These are phyloP conservation scores for Trypanosoma brucei DNA, from an alignment of 208 protist genomes.

Conservation along the genomic window DNA sequence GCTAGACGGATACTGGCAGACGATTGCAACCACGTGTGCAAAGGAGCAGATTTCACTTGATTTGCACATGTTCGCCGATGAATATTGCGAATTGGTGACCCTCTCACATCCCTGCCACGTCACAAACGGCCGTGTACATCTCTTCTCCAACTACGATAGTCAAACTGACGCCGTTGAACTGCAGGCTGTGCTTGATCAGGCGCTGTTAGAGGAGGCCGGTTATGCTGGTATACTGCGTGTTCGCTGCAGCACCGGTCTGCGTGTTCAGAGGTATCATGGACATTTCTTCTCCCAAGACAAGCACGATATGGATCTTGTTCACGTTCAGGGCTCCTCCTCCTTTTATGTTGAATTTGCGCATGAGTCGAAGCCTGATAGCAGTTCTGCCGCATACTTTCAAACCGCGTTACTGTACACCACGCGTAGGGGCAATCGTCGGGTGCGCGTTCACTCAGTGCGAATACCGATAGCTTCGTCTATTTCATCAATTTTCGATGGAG, in stretches of 20 bases:
- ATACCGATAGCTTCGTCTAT: conserved; percentile 50
- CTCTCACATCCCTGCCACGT: conserved; percentile 76
- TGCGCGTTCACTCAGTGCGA: conserved; percentile 84
- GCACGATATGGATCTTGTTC: conserved; percentile 89
- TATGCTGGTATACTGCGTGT: conserved; percentile 90
- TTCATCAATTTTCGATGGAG: conserved; percentile 65
- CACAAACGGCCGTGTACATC: conserved; percentile 67
- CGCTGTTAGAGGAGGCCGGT: conserved; percentile 75
- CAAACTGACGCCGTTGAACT: conserved; percentile 62
- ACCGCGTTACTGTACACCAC: conserved; percentile 92
- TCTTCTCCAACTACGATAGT: conserved; percentile 78
- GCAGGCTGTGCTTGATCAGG: conserved; percentile 42
- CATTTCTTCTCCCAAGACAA: conserved; percentile 79
- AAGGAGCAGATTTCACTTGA: conserved; percentile 87
- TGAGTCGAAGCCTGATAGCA: conserved; percentile 70
- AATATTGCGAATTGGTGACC: conserved; percentile 86
- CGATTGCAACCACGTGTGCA: conserved; percentile 58
- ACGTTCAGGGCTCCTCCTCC: conserved; percentile 62
- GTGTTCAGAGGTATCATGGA: conserved; percentile 79
- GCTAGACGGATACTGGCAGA: conserved; percentile 78
- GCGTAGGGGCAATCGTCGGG: conserved; percentile 70
- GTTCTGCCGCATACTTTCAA: conserved; percentile 82
- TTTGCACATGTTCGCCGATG: conserved; percentile 77
- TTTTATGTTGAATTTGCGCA: conserved; percentile 91
- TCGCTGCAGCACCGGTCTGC: conserved; percentile 81